Conservation (phyloP, 2,329 filamentous ascomycete species). For the Calonectria hongkongensis region DNA sequence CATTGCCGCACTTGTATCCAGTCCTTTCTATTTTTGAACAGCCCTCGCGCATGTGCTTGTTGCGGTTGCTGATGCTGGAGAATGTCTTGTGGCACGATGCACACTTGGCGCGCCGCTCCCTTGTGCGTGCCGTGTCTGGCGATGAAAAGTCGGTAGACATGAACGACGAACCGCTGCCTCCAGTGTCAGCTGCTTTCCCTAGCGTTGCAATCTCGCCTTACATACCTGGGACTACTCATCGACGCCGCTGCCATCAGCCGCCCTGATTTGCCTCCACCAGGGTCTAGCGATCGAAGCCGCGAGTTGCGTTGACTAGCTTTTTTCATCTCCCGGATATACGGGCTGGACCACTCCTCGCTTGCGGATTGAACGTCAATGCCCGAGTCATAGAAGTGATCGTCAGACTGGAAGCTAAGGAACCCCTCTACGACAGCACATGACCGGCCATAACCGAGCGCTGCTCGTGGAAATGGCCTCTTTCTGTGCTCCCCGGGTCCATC, state of each 20-base stretch:
- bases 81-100: slow-evolving; percentile 55
- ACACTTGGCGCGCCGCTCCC: slow-evolving; percentile 46
- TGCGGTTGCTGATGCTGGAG: slow-evolving; percentile 56
- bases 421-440: slow-evolving; percentile 46
- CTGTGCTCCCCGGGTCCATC: slow-evolving; percentile 40
- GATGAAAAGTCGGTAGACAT: slow-evolving; percentile 39
- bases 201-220: slow-evolving; percentile 24
- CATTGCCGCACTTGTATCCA: slow-evolving; percentile 53
- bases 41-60: slow-evolving; percentile 57
- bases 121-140: slow-evolving; percentile 31
- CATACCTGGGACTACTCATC: slow-evolving; percentile 43
- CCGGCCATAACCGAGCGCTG: slow-evolving; percentile 37
- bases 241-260: slow-evolving; percentile 17
- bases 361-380: slow-evolving; percentile 46
- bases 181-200: background rate
- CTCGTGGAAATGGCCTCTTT: slow-evolving; percentile 27
- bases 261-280: background rate
- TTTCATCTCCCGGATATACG: slow-evolving; percentile 42
- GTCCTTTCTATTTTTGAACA: slow-evolving; percentile 51
- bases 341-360: slow-evolving; percentile 34
- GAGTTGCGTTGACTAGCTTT: slow-evolving; percentile 41
- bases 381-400: slow-evolving; percentile 45
- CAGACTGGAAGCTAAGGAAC: slow-evolving; percentile 46
- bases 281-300: slow-evolving; percentile 20
- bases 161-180: slow-evolving; percentile 34